Evolutionary conservation across 2,329 filamentous ascomycete species (phyloP).

Genomic region (Atkinsonella hypoxylon): DNA sequence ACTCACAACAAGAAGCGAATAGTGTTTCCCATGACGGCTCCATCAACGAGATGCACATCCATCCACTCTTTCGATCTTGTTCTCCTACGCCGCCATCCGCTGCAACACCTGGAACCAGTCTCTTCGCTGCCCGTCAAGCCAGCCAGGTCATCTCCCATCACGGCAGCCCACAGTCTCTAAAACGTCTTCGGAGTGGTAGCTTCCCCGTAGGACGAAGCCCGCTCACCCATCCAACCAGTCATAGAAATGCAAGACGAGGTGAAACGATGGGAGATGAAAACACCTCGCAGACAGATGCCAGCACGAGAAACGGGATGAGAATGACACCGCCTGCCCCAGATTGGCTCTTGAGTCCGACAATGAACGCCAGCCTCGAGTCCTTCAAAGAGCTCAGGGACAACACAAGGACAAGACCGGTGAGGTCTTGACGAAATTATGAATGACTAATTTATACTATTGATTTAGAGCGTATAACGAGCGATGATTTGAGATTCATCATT

Average conservation of each 20-base stretch:
- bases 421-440: neutral
- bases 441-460: neutral
- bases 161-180: conserved; percentile 37
- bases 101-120: conserved; percentile 56
- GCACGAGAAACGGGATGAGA: conserved; percentile 24
- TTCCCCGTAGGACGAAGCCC: conserved; percentile 33
- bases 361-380: conserved; percentile 27
- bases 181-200: conserved; percentile 44
- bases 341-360: conserved; percentile 45
- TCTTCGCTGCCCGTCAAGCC: conserved; percentile 57
- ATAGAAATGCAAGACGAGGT: conserved; percentile 22
- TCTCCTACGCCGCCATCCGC: conserved; percentile 55
- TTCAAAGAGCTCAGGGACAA: conserved; percentile 1
- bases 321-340: conserved; percentile 51
- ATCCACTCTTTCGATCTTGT: conserved; percentile 66
- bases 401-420: neutral
- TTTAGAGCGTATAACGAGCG: neutral
- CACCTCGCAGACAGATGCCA: neutral
- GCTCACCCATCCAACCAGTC: conserved; percentile 36
- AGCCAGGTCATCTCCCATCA: conserved; percentile 50
- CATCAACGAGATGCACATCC: conserved; percentile 55
- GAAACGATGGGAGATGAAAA: neutral
- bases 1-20: conserved; percentile 18
- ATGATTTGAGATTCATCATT: neutral
- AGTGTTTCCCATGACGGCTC: conserved; percentile 13